Percentiles rank a stretch among this genome's conserved stretches.
These are phyloP conservation scores for Pittosporum tobira DNA, from an alignment of 129 eudicot genomes.

Conservation along the genomic window DNA sequence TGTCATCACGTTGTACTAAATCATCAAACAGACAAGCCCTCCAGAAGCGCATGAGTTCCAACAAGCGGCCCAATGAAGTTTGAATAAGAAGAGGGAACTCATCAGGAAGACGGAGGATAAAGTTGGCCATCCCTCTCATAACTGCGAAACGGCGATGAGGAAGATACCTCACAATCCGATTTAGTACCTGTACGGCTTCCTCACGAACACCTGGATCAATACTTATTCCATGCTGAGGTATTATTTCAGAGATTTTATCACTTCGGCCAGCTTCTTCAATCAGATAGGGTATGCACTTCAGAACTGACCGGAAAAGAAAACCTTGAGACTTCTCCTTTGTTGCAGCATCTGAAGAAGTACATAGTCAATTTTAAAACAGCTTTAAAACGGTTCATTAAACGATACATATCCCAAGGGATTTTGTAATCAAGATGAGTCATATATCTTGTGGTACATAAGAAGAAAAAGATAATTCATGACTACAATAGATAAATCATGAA, in stretches of 20 bases:
- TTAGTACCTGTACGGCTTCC: slow-evolving; percentile 95
- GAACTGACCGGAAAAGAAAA: slow-evolving; percentile 86
- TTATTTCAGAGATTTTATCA: slow-evolving; percentile 88
- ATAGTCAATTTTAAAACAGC: slow-evolving; percentile 12
- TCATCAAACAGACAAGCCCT: slow-evolving; percentile 83
- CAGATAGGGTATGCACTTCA: slow-evolving; percentile 90
- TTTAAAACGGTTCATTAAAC: no score
- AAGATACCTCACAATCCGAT: slow-evolving; percentile 81
- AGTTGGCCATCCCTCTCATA: slow-evolving; percentile 96
- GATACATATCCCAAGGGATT: no score
- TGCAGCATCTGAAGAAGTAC: slow-evolving; percentile 61
- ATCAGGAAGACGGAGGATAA: slow-evolving; percentile 78
- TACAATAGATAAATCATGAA: neutral
- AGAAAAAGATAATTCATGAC: neutral
- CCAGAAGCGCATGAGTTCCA: slow-evolving; percentile 93
- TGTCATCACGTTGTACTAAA: slow-evolving; percentile 37
- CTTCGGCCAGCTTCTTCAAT: slow-evolving; percentile 96
- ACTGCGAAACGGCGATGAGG: slow-evolving; percentile 98
- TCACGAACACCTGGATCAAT: slow-evolving; percentile 99
- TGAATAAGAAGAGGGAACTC: slow-evolving; percentile 98
- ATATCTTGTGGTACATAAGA: neutral
- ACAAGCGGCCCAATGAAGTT: slow-evolving; percentile 86
- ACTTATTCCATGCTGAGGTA: slow-evolving; percentile 94
- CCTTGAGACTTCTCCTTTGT: slow-evolving; percentile 94
- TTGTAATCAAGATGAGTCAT: neutral